Evolutionary conservation across 2,329 filamentous ascomycete species (phyloP).

Genomic region (Aspergillus pseudonomiae): DNA sequence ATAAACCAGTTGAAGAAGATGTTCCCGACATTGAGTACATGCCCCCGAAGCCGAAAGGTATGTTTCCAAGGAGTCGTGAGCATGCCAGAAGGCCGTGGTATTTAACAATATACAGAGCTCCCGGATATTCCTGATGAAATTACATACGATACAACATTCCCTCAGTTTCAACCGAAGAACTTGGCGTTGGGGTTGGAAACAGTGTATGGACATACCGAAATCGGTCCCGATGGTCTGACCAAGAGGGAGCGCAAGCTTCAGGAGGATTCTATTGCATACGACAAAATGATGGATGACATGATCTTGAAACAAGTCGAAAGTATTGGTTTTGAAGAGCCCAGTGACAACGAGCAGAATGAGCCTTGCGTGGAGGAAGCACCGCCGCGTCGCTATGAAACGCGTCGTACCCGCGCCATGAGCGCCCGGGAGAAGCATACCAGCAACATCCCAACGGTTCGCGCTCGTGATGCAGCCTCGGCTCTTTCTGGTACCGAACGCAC

Average conservation of each 20-base stretch:
- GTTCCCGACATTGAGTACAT: slow-evolving; percentile 87
- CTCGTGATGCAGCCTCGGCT: slow-evolving; percentile 45
- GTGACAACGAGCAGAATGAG: slow-evolving; percentile 52
- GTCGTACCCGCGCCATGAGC: slow-evolving; percentile 31
- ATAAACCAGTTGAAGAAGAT: slow-evolving; percentile 51
- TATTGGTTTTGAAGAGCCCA: slow-evolving; percentile 62
- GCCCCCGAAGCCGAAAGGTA: slow-evolving; percentile 68
- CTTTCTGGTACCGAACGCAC: slow-evolving; percentile 38
- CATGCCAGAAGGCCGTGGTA: background rate
- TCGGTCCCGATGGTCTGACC: slow-evolving; percentile 62
- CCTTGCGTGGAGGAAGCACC: slow-evolving; percentile 43
- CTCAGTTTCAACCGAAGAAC: slow-evolving; percentile 57
- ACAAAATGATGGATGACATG: slow-evolving; percentile 66
- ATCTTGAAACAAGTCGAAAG: slow-evolving; percentile 69
- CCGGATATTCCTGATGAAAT: slow-evolving; percentile 50
- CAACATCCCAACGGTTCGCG: slow-evolving; percentile 43
- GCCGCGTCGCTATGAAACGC: slow-evolving; percentile 26
- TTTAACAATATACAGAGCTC: slow-evolving; percentile 44
- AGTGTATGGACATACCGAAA: slow-evolving; percentile 52
- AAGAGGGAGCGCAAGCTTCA: slow-evolving; percentile 70
- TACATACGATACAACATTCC: slow-evolving; percentile 52
- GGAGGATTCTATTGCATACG: slow-evolving; percentile 63
- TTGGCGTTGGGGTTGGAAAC: slow-evolving; percentile 55
- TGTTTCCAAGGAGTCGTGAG: slow-evolving; percentile 21
- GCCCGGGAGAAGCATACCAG: slow-evolving; percentile 27